Base-by-base conservation (phyloP, 768 basidiomycete genomes). In the Boletus fagicola region DNA sequence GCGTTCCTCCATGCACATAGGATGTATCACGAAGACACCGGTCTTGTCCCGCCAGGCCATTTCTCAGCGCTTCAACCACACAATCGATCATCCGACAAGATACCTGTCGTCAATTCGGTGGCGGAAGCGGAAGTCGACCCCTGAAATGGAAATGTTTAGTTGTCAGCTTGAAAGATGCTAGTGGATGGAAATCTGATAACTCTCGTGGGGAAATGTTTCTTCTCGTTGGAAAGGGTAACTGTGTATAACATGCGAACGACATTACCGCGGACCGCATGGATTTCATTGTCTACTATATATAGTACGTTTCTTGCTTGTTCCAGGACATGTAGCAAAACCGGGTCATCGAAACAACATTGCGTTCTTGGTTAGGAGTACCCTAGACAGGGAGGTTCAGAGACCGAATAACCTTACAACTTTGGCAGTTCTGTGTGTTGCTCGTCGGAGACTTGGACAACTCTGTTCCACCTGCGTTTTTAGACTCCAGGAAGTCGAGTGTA, bases 401-500 rank as follows among this genome's bases (percentile, higher is more conserved):
- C 24, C 42, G 16, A 49, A 31, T n/a, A 35, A 45, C 12, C 24
- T 49, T 54, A 66, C 39, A 66, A 52, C 16, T 52, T 56, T 36
- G 51, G 20, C 24, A 15, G 22, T 35, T 28, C 7, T 13, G 26
- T 12, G 8, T 16, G 10, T 36, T 52, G 72, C 47, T 77, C 77
- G n/a, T 80, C 73, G 6, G 82, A 79, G n/a, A 87, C 77, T 56
- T 78, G 83, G 16, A 87, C 79, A 28, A 87, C 79, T 44, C 85
- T 87, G 56, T 39, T 59, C 44, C 57, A 28, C 59, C 54, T 53
- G 49, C 56, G 51, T 36, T 51, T 51, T 31, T 40, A 50, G 57
- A 33, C 33, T 39, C 20, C 49, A 51, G 26, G 12, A 30, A 0
- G 15, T 31, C 16, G 24, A 35, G 16, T 16, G 49, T 22, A n/a